Evolutionary conservation across 192 early-diverging fungal genomes (phyloP).

Genomic region (Oehlia diaphana): DNA sequence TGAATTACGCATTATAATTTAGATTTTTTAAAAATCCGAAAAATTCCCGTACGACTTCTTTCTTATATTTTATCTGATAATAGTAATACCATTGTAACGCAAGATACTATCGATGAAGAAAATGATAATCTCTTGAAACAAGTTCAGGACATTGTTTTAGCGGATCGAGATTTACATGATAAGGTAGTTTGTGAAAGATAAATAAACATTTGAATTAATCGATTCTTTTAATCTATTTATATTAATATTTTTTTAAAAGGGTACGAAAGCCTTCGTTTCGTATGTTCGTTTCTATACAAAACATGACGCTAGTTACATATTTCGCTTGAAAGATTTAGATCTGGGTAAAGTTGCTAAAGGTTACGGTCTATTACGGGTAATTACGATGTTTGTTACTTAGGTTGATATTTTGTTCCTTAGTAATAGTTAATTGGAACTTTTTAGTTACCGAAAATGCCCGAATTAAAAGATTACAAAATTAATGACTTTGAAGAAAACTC

Average conservation of each 20-base stretch:
- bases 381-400: not conserved
- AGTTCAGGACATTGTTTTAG: constrained; percentile 55
- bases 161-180: constrained; percentile 81
- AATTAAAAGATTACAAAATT: constrained; percentile 63
- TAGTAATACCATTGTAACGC: constrained; percentile 26
- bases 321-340: constrained; percentile 83
- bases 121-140: constrained; percentile 52
- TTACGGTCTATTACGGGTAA: constrained; percentile 71
- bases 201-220: not conserved
- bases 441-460: constrained; percentile 91
- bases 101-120: constrained; percentile 39
- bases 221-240: not conserved
- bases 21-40: constrained; percentile 83
- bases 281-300: constrained; percentile 91
- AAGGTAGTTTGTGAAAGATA: constrained; percentile 20
- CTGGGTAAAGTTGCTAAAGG: constrained; percentile 71
- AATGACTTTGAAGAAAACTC: constrained; percentile 28
- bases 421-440: constrained; percentile 6
- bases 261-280: constrained; percentile 83
- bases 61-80: constrained; percentile 52
- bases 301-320: constrained; percentile 93
- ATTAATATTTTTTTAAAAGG: constrained; percentile 34
- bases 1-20: not conserved
- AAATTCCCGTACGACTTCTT: constrained; percentile 71
- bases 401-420: not conserved